These are phyloP conservation scores for Thalassiosira tumida DNA, from an alignment of 352 stramenopile genomes.

Conservation along the genomic window DNA sequence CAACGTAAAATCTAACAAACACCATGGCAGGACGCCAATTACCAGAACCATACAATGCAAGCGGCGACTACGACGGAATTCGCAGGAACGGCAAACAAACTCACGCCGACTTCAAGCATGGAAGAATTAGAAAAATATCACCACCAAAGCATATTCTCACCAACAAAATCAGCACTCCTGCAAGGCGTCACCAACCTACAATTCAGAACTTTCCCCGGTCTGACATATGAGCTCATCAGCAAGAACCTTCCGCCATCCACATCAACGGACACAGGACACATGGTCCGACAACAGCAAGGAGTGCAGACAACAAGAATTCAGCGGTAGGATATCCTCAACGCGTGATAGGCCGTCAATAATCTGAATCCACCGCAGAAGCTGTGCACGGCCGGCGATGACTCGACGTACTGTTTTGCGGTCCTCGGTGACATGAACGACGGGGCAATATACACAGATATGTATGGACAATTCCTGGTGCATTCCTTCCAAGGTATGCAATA, in stretches of 20 bases:
- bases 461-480: conserved; percentile 37
- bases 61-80: no score
- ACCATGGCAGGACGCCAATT: no score
- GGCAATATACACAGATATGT: conserved; percentile 45
- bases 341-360: conserved; percentile 15
- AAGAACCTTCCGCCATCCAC: conserved; percentile 58
- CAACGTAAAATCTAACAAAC: no score
- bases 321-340: not conserved
- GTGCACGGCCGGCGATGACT: conserved; percentile 8
- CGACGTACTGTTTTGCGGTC: conserved; percentile 47
- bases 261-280: conserved; percentile 74
- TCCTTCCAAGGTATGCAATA: conserved; percentile 42
- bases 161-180: not conserved
- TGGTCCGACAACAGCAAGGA: conserved; percentile 60
- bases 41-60: not conserved
- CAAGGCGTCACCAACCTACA: not conserved
- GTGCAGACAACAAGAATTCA: conserved; percentile 53
- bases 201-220: conserved; percentile 43
- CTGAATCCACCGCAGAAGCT: conserved; percentile 9
- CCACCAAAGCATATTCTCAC: not conserved
- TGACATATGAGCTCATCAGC: conserved; percentile 40
- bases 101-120: not conserved
- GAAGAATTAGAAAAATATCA: not conserved
- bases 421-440: not conserved
- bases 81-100: not conserved